phyloP scores from a whole-genome alignment of 345 rosid genomes.

The Crucihimalaya himalaica region DNA sequence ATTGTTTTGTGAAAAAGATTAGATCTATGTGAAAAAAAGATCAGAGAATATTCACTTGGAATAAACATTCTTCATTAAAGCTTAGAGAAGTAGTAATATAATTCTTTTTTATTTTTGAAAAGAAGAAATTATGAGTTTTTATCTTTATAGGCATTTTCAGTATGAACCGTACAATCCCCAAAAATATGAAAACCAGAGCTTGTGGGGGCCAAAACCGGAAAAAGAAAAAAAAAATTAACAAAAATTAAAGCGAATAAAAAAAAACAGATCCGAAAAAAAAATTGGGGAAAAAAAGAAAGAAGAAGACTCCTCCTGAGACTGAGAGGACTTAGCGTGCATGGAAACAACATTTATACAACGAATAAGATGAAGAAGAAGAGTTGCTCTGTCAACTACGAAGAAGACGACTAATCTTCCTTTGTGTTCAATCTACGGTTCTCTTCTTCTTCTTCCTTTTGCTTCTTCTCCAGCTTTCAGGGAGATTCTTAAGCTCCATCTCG shows the following conservation, averaged over 20 bases:
- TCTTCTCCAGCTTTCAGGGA: constrained; percentile 2
- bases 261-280: constrained; percentile 3
- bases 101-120: too few relatives aligned
- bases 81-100: background rate
- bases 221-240: background rate
- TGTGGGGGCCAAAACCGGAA: constrained; percentile 2
- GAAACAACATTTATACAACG: constrained; percentile 22
- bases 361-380: constrained; percentile 4
- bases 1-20: too few relatives aligned
- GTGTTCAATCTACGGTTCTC: background rate
- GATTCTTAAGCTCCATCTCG: constrained; percentile 4
- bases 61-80: background rate
- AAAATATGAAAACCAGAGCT: background rate
- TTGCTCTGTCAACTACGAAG: constrained; percentile 2
- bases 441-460: background rate
- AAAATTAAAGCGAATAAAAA: background rate
- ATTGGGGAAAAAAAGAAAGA: constrained; percentile 18
- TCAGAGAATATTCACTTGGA: background rate
- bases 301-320: too few relatives aligned
- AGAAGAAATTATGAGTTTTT: background rate
- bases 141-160: constrained; percentile 14
- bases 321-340: constrained; percentile 37
- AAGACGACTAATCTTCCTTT: background rate
- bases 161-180: constrained; percentile 17
- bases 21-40: background rate